Base-by-base conservation (phyloP, 192 early-diverging fungal genomes). In the Coemansia sp. region DNA sequence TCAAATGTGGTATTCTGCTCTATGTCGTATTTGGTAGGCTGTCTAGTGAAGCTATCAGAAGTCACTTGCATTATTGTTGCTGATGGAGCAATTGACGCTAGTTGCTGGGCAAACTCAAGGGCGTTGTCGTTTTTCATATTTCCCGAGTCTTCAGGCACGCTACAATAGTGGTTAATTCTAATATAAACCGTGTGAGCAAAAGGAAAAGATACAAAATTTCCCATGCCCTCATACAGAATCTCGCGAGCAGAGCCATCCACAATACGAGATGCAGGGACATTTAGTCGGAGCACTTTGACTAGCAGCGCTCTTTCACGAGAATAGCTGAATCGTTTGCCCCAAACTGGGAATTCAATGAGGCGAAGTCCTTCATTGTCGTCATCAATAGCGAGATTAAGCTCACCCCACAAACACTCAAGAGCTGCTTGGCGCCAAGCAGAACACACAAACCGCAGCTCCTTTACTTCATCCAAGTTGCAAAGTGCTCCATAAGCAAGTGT, bases 391-490 rank as follows among this genome's bases (percentile, higher is more conserved):
- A 58, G 19, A 15, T 37, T n/a, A 4, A 58, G 2, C 10, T 35
- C 31, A 6, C 20, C 20, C 56, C 56, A 58, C 31, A 37, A 19
- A 11, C 35, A n/a, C 19, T 37, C 35, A 22, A 37, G 56, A 32
- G 56, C 20, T 4, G 8, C 56, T 29, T 58, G 35, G 2, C 56
- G 32, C 56, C 56, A 58, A 22, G 32, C 20, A n/a, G 32, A 58
- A 32, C 56, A 37, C 32, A 38, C 56, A 12, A 32, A 20, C 15
- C 19, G 56, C 19, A 58, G 60, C 41, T 60, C 51, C 15, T 68
- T 40, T 43, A 46, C 27, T 42, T 17, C 24, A 31, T 19, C 24
- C 29, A 24, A 15, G 10, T 14, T n/a, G 25, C 32, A 31, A 38
- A 32, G 20, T 37, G 31, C 17, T 54, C 7, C 25, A 24, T 38